Evolutionary conservation across 2,329 filamentous ascomycete species (phyloP).

Genomic region (Trichoderma hamatum): DNA sequence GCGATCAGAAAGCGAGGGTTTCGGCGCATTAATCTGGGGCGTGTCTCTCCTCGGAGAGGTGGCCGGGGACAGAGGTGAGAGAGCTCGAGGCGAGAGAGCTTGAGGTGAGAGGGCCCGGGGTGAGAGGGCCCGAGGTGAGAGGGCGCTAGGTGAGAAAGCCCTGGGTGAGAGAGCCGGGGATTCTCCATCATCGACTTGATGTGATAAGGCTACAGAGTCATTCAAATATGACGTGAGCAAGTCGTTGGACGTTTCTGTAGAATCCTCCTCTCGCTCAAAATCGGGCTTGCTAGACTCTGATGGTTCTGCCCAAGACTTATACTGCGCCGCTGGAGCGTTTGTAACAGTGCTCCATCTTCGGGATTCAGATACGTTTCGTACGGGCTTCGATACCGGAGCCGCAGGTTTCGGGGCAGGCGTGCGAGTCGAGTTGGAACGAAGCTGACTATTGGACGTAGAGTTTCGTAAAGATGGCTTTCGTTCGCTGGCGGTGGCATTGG

Average conservation of each 20-base stretch:
- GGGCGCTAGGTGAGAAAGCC: background rate
- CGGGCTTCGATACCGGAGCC: conserved; percentile 28
- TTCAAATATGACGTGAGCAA: conserved; percentile 25
- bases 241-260: conserved; percentile 33
- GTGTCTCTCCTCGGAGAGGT: conserved; percentile 26
- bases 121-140: background rate
- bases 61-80: background rate
- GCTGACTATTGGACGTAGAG: conserved; percentile 31
- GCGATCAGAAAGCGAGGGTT: conserved; percentile 74
- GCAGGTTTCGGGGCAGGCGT: conserved; percentile 27
- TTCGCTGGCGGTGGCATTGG: conserved; percentile 29
- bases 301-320: conserved; percentile 27
- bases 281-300: background rate
- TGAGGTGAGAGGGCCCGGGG: background rate
- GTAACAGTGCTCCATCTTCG: conserved; percentile 26
- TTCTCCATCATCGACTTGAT: conserved; percentile 32
- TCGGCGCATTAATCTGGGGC: conserved; percentile 35
- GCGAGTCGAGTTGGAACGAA: conserved; percentile 28
- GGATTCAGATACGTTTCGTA: conserved; percentile 22
- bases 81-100: background rate
- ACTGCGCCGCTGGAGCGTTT: conserved; percentile 23
- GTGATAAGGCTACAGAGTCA: background rate
- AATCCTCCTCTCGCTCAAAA: background rate
- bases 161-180: background rate
- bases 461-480: conserved; percentile 29